Conservation (phyloP, 2,329 filamentous ascomycete species). For the Talaromyces sp. region DNA sequence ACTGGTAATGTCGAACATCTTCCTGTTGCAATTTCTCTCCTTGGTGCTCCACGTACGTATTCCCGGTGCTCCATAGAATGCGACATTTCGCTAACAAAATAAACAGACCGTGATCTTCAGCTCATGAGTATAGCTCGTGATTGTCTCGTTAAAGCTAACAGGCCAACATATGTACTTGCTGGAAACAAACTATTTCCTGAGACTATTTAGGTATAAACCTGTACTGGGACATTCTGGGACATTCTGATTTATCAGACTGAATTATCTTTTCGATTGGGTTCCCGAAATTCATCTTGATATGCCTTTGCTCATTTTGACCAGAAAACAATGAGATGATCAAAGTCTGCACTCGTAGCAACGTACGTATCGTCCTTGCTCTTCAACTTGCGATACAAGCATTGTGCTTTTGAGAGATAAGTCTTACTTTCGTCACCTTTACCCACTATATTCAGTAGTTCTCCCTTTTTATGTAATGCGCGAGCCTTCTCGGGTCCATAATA, state of each 20-base stretch:
- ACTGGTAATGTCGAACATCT: background rate
- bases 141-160: background rate
- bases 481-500: background rate
- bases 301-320: background rate
- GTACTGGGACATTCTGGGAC: background rate
- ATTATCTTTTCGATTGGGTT: too few relatives aligned
- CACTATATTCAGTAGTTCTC: background rate
- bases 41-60: background rate
- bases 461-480: background rate
- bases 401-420: background rate
- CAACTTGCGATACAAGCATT: background rate
- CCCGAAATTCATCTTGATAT: background rate
- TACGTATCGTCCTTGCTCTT: background rate
- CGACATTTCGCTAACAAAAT: background rate
- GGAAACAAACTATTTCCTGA: background rate
- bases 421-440: background rate
- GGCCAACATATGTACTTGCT: background rate
- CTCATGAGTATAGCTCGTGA: background rate
- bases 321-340: slow-evolving; percentile 10
- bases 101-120: background rate
- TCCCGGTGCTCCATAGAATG: background rate
- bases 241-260: background rate
- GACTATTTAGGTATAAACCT: background rate
- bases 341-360: background rate
- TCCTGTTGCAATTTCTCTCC: background rate